These are phyloP conservation scores for Malus orientalis DNA, from an alignment of 306 rosid species.

Conservation along the genomic window DNA sequence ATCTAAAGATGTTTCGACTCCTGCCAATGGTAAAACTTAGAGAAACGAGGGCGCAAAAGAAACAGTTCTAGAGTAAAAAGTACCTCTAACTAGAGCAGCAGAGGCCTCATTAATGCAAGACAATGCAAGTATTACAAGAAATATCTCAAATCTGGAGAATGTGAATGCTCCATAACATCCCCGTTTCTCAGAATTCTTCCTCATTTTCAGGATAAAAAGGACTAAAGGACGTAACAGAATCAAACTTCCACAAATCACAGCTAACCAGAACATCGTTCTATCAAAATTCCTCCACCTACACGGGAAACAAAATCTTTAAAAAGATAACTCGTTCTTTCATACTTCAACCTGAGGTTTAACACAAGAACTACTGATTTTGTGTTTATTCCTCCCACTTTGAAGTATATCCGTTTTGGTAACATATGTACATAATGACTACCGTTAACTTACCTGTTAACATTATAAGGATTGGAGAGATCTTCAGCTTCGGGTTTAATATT, in stretches of 20 bases:
- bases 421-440: neutral
- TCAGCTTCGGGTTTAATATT: constrained; percentile 69
- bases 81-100: constrained; percentile 59
- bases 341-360: neutral
- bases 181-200: constrained; percentile 45
- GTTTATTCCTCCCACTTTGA: no score
- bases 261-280: constrained; percentile 83
- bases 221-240: constrained; percentile 55
- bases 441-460: constrained; percentile 45
- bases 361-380: no score
- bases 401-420: neutral
- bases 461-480: constrained; percentile 38
- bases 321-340: neutral
- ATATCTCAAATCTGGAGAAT: constrained; percentile 82
- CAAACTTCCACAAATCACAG: constrained; percentile 56
- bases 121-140: constrained; percentile 63
- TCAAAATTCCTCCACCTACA: constrained; percentile 73
- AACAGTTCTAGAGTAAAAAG: neutral
- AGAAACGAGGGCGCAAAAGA: neutral
- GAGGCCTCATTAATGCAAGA: constrained; percentile 73
- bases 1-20: no score
- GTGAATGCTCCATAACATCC: constrained; percentile 62
- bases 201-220: constrained; percentile 50
- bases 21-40: neutral
- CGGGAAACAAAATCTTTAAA: neutral